Evolutionary conservation across 78 protist genomes (phyloP).

Genomic region (Dictyostelium firmibasis): DNA sequence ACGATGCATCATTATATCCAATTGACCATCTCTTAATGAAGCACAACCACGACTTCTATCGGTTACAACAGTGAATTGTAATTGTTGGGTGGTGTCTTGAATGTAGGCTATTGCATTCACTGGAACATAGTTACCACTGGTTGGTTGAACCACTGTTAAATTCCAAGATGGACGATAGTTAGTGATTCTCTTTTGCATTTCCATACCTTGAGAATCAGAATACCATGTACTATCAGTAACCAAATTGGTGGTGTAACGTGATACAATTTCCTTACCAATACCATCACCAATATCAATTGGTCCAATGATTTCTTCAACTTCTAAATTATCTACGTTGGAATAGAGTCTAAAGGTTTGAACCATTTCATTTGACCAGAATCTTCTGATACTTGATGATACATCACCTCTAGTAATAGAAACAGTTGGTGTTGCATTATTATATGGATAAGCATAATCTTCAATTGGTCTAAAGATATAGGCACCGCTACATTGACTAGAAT

Average conservation of each 20-base stretch:
- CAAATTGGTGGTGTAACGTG: constrained; percentile 68
- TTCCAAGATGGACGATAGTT: constrained; percentile 85
- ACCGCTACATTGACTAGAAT: constrained; percentile 82
- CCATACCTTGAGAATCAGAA: constrained; percentile 92
- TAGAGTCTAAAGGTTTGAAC: constrained; percentile 68
- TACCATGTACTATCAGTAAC: constrained; percentile 52
- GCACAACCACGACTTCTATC: constrained; percentile 81
- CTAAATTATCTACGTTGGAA: neutral
- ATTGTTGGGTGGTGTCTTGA: constrained; percentile 30
- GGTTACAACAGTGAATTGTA: constrained; percentile 66
- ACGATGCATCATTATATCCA: constrained; percentile 94
- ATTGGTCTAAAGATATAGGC: constrained; percentile 94
- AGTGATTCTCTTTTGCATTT: constrained; percentile 83
- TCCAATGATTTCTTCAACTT: constrained; percentile 80
- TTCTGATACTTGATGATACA: neutral
- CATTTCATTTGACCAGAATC: constrained; percentile 33
- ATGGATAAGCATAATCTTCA: neutral
- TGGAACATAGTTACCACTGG: constrained; percentile 92
- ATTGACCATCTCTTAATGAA: constrained; percentile 64
- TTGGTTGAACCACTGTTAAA: constrained; percentile 81
- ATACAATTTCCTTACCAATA: constrained; percentile 86
- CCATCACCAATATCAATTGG: constrained; percentile 82
- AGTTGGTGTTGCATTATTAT: neutral
- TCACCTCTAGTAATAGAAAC: neutral
- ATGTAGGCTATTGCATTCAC: constrained; percentile 78